These are phyloP conservation scores for Mortierella sp. DNA, from an alignment of 371 early-diverging fungal genomes.

Conservation along the genomic window DNA sequence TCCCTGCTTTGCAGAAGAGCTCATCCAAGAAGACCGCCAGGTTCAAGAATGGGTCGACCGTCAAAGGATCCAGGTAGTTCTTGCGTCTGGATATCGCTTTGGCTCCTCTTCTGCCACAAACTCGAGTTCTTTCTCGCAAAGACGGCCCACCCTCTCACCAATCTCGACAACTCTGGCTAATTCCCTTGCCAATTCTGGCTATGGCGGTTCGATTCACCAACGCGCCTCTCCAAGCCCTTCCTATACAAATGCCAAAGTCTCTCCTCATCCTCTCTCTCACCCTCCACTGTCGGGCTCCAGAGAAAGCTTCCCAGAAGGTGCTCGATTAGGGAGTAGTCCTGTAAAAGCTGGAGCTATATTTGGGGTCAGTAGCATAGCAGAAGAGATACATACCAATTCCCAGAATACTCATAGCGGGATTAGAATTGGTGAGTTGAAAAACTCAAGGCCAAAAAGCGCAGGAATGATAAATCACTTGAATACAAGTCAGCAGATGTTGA, in stretches of 20 bases:
- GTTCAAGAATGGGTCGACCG: conserved; percentile 50
- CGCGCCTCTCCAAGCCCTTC: conserved; percentile 6
- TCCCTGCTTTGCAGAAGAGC: conserved; percentile 41
- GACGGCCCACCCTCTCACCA: conserved; percentile 16
- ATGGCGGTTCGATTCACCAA: background rate
- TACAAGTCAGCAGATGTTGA: conserved; percentile 48
- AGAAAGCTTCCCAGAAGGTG: conserved; percentile 35
- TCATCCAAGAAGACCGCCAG: conserved; percentile 34
- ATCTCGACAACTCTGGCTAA: conserved; percentile 35
- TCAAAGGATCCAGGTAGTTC: conserved; percentile 44
- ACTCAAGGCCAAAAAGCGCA: conserved; percentile 30
- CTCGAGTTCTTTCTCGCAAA: background rate
- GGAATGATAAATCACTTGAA: conserved; percentile 19
- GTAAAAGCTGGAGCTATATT: background rate
- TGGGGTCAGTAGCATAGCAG: background rate
- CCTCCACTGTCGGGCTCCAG: conserved; percentile 7
- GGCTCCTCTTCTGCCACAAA: background rate
- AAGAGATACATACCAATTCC: background rate
- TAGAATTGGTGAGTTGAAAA: background rate
- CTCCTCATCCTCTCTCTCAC: conserved; percentile 1
- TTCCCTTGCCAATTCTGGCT: conserved; percentile 4
- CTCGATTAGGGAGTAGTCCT: conserved; percentile 10
- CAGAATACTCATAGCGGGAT: background rate
- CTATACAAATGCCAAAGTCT: background rate
- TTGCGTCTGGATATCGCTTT: conserved; percentile 24